A percentile compares a stretch with the other conserved stretches of the same genome.
Evolutionary conservation across 1,284 basidiomycete species (phyloP).

Genomic region (Apiotrichum siamense): DNA sequence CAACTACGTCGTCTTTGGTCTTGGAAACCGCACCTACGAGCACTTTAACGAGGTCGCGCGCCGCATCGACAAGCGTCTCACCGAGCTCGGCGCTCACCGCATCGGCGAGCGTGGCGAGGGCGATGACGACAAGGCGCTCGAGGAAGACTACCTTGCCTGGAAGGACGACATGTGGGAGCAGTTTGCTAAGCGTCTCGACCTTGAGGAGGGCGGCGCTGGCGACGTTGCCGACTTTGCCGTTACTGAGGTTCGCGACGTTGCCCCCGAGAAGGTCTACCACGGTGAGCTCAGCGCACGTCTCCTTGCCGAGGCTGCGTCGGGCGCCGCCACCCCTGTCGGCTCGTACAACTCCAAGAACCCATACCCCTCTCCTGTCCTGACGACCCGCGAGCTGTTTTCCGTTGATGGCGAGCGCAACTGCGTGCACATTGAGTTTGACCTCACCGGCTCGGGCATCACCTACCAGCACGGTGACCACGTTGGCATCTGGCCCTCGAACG

Average conservation of each 20-base stretch:
- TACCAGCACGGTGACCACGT: constrained; percentile 99
- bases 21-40: constrained; percentile 93
- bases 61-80: constrained; percentile 67
- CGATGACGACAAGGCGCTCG: constrained; percentile 99
- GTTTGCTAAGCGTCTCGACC: constrained; percentile 70
- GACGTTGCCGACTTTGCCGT: constrained; percentile 94
- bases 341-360: constrained; percentile 86
- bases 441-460: constrained; percentile 90
- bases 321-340: constrained; percentile 53
- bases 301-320: constrained; percentile 49
- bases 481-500: constrained; percentile 93
- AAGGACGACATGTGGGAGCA: constrained; percentile 95
- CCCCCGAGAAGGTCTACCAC: constrained; percentile 79
- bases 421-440: constrained; percentile 90
- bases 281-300: constrained; percentile 88
- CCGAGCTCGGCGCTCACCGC: constrained; percentile 73
- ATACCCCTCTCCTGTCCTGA: constrained; percentile 73
- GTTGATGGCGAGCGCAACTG: constrained; percentile 76
- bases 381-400: constrained; percentile 78
- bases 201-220: constrained; percentile 93
- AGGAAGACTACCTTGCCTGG: constrained; percentile 99
- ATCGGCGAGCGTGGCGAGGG: constrained; percentile 92
- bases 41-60: constrained; percentile 89
- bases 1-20: constrained; percentile 91
- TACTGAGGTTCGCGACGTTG: constrained; percentile 63